phyloP scores from a whole-genome alignment of 345 rosid genomes.

The Hibiscus tridactylites region DNA sequence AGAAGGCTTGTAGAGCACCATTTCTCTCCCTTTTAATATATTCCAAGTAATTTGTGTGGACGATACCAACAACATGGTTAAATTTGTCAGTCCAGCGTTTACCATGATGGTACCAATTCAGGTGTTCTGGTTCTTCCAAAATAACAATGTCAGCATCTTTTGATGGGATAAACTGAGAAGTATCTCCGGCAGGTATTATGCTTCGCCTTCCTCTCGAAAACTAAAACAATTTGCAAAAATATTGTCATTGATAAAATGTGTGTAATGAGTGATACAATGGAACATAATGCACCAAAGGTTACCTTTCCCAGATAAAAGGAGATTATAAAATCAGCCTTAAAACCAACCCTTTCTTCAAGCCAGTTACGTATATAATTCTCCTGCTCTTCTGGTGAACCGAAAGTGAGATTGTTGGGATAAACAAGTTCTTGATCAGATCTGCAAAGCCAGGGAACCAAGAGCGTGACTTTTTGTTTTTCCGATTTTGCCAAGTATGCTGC shows the following conservation, averaged over 20 bases:
- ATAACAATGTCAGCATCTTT: conserved; percentile 91
- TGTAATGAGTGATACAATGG: background rate
- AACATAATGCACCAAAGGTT: conserved; percentile 14
- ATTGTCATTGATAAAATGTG: background rate
- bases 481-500: conserved; percentile 86
- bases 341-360: conserved; percentile 92
- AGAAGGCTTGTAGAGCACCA: conserved; percentile 88
- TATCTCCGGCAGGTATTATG: conserved; percentile 94
- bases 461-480: conserved; percentile 78
- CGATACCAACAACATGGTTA: conserved; percentile 92
- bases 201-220: conserved; percentile 88
- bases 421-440: conserved; percentile 92
- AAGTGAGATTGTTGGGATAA: conserved; percentile 77
- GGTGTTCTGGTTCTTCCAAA: conserved; percentile 94
- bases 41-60: conserved; percentile 96
- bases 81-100: conserved; percentile 96
- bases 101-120: conserved; percentile 97
- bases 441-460: conserved; percentile 97
- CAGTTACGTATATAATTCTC: conserved; percentile 85
- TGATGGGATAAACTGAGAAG: conserved; percentile 78
- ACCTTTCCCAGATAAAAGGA: conserved; percentile 99
- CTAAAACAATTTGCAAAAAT: conserved; percentile 29
- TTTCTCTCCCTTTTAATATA: conserved; percentile 95
- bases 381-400: conserved; percentile 92
- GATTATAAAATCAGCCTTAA: conserved; percentile 79